A percentile compares a stretch with the other conserved stretches of the same genome.
These are phyloP conservation scores for Arthrobotrys sinensis DNA, from an alignment of 2,329 filamentous ascomycete species.

Conservation along the genomic window DNA sequence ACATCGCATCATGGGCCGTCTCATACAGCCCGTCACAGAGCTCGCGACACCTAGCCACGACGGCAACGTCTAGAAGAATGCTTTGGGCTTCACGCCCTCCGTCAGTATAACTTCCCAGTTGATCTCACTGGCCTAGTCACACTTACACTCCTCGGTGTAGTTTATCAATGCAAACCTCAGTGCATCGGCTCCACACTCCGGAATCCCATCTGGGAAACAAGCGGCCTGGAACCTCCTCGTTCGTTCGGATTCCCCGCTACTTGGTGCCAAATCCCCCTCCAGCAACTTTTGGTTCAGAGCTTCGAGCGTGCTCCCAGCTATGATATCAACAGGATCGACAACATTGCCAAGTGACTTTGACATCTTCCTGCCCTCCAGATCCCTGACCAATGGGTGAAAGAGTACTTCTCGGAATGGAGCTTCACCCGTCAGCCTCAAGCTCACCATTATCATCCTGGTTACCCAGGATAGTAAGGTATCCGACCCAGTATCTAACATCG, in stretches of 20 bases:
- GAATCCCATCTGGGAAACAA: conserved; percentile 61
- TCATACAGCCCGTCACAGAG: conserved; percentile 41
- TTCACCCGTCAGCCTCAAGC: conserved; percentile 62
- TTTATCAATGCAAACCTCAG: conserved; percentile 63
- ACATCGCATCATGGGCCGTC: conserved; percentile 18
- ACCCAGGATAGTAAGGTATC: conserved; percentile 64
- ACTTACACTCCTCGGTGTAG: conserved; percentile 28
- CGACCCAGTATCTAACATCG: conserved; percentile 63
- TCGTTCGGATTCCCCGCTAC: not conserved
- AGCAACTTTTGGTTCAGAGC: conserved; percentile 37
- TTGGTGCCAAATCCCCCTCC: conserved; percentile 12
- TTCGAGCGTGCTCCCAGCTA: conserved; percentile 61
- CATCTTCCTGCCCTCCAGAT: conserved; percentile 63
- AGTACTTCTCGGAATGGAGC: conserved; percentile 63
- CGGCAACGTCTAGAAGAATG: conserved; percentile 26
- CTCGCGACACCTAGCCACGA: conserved; percentile 18
- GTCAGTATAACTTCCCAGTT: not conserved
- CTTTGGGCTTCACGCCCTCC: conserved; percentile 11
- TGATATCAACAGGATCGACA: conserved; percentile 62
- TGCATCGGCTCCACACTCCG: conserved; percentile 62
- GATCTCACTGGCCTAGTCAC: not conserved
- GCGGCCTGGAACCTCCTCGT: conserved; percentile 24
- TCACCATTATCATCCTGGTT: conserved; percentile 64
- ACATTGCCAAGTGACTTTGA: conserved; percentile 64
- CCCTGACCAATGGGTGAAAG: conserved; percentile 63